A percentile compares a stretch with the other conserved stretches of the same genome.
These are phyloP conservation scores for Fusarium neocosmosporiellum DNA, from an alignment of 2,329 filamentous ascomycete species.

Conservation along the genomic window DNA sequence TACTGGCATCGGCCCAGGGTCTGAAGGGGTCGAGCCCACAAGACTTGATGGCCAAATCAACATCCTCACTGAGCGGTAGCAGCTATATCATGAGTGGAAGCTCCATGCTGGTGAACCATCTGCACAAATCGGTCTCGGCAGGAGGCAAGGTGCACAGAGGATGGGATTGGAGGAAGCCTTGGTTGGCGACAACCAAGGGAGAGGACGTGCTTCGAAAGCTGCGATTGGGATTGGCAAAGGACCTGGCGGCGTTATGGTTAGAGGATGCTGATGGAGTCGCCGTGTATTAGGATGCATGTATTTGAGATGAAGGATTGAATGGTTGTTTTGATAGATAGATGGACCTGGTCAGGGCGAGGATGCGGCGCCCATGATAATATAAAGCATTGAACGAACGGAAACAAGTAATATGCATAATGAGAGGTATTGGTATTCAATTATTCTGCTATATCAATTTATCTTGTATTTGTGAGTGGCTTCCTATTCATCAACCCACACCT, in stretches of 20 bases:
- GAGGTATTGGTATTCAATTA: background rate
- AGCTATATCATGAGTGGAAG: constrained; percentile 79
- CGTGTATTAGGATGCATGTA: constrained; percentile 48
- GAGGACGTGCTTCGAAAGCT: constrained; percentile 78
- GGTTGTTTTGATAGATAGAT: constrained; percentile 19
- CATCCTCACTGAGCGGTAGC: constrained; percentile 64
- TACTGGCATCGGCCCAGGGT: constrained; percentile 76
- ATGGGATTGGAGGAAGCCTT: constrained; percentile 84
- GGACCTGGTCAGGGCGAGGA: constrained; percentile 18
- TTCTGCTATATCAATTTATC: background rate
- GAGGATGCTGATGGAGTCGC: constrained; percentile 70
- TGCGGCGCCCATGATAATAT: constrained; percentile 32
- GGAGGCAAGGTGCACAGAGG: constrained; percentile 67
- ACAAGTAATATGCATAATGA: background rate
- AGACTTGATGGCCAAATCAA: constrained; percentile 72
- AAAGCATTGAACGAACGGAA: constrained; percentile 14
- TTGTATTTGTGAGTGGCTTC: background rate
- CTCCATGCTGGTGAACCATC: constrained; percentile 73
- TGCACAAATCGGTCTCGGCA: constrained; percentile 69
- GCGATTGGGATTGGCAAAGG: constrained; percentile 78
- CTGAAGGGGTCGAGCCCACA: constrained; percentile 71
- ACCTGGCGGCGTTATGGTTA: constrained; percentile 77
- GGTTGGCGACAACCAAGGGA: constrained; percentile 74
- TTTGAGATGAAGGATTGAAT: constrained; percentile 21
- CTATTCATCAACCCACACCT: constrained; percentile 2